These are phyloP conservation scores for Mucor piriformis DNA, from an alignment of 371 early-diverging fungal genomes.

Conservation along the genomic window DNA sequence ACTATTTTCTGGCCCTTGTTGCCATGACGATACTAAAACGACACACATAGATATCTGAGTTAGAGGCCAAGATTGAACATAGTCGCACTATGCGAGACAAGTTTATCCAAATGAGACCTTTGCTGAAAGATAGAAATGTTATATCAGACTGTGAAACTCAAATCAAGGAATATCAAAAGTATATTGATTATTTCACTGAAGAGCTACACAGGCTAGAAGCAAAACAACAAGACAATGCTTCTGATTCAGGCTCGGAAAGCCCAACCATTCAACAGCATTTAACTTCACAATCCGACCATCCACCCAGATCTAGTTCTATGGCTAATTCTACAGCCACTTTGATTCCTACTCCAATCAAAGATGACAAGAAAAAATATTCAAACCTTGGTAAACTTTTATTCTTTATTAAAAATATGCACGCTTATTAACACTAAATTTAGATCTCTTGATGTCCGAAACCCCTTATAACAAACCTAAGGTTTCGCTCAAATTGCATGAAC, in stretches of 20 bases:
- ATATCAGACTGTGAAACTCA: conserved; percentile 79
- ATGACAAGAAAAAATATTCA: conserved; percentile 46
- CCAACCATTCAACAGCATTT: conserved; percentile 1
- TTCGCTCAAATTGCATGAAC: conserved; percentile 81
- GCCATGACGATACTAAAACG: too few species aligned
- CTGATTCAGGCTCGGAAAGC: conserved; percentile 20
- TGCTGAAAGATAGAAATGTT: conserved; percentile 70
- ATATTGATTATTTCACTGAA: conserved; percentile 79
- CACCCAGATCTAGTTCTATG: conserved; percentile 33
- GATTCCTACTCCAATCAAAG: conserved; percentile 6
- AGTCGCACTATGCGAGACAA: conserved; percentile 71
- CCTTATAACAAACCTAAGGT: conserved; percentile 84
- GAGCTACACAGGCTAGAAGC: conserved; percentile 69
- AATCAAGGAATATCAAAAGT: conserved; percentile 77
- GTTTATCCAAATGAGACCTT: conserved; percentile 68
- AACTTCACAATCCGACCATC: conserved; percentile 12
- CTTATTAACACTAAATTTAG: conserved; percentile 32
- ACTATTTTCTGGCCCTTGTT: too few species aligned
- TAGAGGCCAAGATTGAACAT: conserved; percentile 61
- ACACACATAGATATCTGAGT: conserved; percentile 47
- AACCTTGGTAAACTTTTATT: conserved; percentile 60
- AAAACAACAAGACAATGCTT: conserved; percentile 26
- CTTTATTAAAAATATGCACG: not conserved
- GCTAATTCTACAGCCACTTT: conserved; percentile 3
- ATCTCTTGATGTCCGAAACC: conserved; percentile 75